A percentile compares a stretch with the other conserved stretches of the same genome.
phyloP scores from a whole-genome alignment of 75 land plant species.

The Picea glauca region DNA sequence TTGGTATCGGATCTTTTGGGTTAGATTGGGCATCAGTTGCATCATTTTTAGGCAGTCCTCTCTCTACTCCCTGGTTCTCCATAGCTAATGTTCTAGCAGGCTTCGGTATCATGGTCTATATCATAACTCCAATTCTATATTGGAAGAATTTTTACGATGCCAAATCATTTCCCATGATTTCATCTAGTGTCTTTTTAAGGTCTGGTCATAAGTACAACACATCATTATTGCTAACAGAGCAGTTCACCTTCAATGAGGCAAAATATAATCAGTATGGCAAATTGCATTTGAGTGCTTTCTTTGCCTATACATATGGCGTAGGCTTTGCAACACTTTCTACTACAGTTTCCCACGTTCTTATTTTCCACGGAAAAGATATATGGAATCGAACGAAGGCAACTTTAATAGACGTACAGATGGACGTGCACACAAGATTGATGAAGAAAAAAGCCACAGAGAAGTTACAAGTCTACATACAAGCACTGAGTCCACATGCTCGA shows the following conservation, averaged over 20 bases:
- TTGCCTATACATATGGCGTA: background rate
- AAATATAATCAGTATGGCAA: slow-evolving; percentile 32
- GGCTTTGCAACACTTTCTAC: too few relatives aligned
- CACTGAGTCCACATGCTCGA: too few relatives aligned
- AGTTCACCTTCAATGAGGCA: slow-evolving; percentile 24
- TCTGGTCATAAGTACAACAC: background rate
- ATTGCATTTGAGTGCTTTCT: slow-evolving; percentile 56
- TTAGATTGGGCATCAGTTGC: slow-evolving; percentile 34
- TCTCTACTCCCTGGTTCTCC: slow-evolving; percentile 19
- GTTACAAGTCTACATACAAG: too few relatives aligned
- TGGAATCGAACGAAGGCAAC: too few relatives aligned
- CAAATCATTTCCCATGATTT: too few relatives aligned
- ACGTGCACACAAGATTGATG: too few relatives aligned
- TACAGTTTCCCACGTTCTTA: too few relatives aligned
- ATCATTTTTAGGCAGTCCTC: slow-evolving; percentile 13
- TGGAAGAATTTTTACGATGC: slow-evolving; percentile 7
- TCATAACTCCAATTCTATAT: slow-evolving; percentile 20
- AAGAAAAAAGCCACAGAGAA: too few relatives aligned
- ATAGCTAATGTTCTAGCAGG: slow-evolving; percentile 22
- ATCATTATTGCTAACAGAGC: slow-evolving; percentile 15
- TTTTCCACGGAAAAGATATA: too few relatives aligned
- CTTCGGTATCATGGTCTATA: slow-evolving; percentile 13
- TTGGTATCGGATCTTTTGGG: slow-evolving; percentile 35
- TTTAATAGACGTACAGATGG: too few relatives aligned
- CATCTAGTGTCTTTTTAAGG: too few relatives aligned